Evolutionary conservation across 1,284 basidiomycete genomes (phyloP), one percentile per base, ranked within the genome.

Genomic region (Bjerkandera adusta): DNA sequence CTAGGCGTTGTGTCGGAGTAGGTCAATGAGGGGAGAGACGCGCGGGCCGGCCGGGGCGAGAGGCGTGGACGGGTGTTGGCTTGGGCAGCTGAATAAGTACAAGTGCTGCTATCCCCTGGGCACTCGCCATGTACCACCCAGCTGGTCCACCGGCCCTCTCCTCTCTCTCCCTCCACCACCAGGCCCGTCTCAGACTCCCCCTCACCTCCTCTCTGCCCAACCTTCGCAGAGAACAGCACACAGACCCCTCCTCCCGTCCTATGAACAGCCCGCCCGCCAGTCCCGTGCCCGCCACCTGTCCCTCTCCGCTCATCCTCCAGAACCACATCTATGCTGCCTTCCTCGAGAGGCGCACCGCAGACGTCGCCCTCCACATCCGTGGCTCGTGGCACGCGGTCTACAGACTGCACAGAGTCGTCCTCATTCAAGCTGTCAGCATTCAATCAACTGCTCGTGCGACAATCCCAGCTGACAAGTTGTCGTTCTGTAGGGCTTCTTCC

Each of bases 351-450:
- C 76, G 75, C 49, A 89, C 89, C 1, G 76, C 88, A 13, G 92
- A 94, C 66, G 81, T 93, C 49, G 73, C 81, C 35, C 70, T 95
- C 45, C 71, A 77, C 45, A 76, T 93, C 16, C 68, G 71, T 16
- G 86, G 85, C 6, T 69, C 78, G 4, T 94, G 91, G 90, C 67
- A 71, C 41, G 86, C 88, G 1, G 68, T 81, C 29, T 95, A 93
- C 69, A 78, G 72, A 27, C 72, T 92, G 2, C 92, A 95, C 67
- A 76, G 83, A 26, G 84, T 93, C 49, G 81, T 95, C 27, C 79
- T 95, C 42, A 90, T 90, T 43, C 92, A 94, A 64, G 82, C 89
- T 37, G 90, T 88, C 49, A 57, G 80, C n/a, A n/a, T 71, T n/a
- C 21, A 29, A 29, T 52, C 29, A 21, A 47, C 15, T 35, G 11